A percentile compares a stretch with the other conserved stretches of the same genome.
Evolutionary conservation across 441 rosid species (phyloP).

Genomic region (Croton laevigatus): DNA sequence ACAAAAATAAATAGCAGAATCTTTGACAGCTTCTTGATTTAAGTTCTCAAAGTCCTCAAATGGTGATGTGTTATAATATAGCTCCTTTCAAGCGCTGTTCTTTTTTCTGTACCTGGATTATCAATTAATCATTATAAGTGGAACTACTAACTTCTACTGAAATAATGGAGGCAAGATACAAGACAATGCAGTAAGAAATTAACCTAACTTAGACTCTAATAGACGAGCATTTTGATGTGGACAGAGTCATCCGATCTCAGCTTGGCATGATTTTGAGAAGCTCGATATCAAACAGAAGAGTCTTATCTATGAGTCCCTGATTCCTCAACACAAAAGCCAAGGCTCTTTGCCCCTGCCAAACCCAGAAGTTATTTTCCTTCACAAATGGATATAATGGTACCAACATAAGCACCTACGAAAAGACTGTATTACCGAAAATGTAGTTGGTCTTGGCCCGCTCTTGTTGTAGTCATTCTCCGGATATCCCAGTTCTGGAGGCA

Average conservation of each 20-base stretch:
- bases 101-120: constrained; percentile 13
- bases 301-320: constrained; percentile 95
- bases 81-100: neutral
- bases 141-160: neutral
- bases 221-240: constrained; percentile 11
- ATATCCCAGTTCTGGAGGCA: constrained; percentile 93
- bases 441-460: constrained; percentile 78
- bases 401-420: constrained; percentile 1
- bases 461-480: constrained; percentile 81
- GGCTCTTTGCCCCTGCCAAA: constrained; percentile 85
- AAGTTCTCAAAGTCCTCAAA: neutral
- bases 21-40: constrained; percentile 9
- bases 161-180: neutral
- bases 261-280: constrained; percentile 70
- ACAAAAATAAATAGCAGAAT: neutral
- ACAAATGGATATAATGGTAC: neutral
- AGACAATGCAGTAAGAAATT: neutral
- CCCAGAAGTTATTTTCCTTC: constrained; percentile 5
- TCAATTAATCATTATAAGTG: neutral
- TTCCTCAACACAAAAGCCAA: constrained; percentile 90
- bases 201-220: constrained; percentile 12
- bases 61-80: neutral
- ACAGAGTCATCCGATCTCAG: constrained; percentile 24
- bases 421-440: constrained; percentile 64
- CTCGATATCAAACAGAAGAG: constrained; percentile 86